phyloP scores from a whole-genome alignment of 1,284 basidiomycete species.

The Cryptococcus sp. region DNA sequence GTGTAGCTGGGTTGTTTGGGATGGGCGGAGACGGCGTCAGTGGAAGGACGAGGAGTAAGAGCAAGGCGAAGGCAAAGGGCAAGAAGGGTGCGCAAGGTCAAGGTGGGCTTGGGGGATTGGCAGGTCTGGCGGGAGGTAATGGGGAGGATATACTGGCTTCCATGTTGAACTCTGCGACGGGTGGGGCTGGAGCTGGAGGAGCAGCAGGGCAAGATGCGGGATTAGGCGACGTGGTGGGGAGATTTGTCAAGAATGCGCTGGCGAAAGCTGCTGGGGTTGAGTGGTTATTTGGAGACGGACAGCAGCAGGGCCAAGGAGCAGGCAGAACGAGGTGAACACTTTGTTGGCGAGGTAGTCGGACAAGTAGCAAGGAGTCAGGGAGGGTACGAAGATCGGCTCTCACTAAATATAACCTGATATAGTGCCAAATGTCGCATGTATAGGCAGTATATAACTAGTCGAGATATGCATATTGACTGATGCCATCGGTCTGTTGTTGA shows the following conservation, averaged over 20 bases:
- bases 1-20: slow-evolving; percentile 4
- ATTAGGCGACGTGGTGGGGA: slow-evolving; percentile 28
- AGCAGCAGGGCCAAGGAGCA: slow-evolving; percentile 7
- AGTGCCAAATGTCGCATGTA: too few relatives aligned
- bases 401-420: too few relatives aligned
- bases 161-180: slow-evolving; percentile 3
- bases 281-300: slow-evolving; percentile 26
- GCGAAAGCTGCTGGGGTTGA: slow-evolving; percentile 32
- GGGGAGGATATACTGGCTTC: neutral
- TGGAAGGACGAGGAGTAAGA: neutral
- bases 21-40: neutral
- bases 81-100: too few relatives aligned
- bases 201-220: slow-evolving; percentile 6
- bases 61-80: neutral
- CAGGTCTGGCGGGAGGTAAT: too few relatives aligned
- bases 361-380: neutral
- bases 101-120: too few relatives aligned
- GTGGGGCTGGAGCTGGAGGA: neutral
- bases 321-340: slow-evolving; percentile 2
- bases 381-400: too few relatives aligned
- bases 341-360: neutral
- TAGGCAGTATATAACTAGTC: too few relatives aligned
- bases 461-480: too few relatives aligned
- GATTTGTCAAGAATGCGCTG: slow-evolving; percentile 33
- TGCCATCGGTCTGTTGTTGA: too few relatives aligned